Base-by-base conservation (phyloP, 140 eudicot genomes). In the Oenanthe javanica region DNA sequence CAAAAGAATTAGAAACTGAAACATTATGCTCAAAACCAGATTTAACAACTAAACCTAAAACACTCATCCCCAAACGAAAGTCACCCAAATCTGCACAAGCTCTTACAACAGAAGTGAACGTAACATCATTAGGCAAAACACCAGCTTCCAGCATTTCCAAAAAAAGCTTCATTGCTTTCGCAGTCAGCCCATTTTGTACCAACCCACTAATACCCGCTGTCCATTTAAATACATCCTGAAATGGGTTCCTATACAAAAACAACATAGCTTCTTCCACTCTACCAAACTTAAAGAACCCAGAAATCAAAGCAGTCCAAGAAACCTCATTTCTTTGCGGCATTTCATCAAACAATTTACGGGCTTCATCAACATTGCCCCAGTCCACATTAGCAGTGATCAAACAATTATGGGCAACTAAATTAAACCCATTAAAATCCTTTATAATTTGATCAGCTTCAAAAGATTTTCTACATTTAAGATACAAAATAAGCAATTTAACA, bases 281-380 rank as follows among this genome's bases (percentile, higher is more conserved):
- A 14, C 95, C 97, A 75, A 48, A 77, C 75, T 78, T 90, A 48
- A 88, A 75, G 25, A 89, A 87, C 76, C 97, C 93, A 8, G 93
- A 85, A 81, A 88, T 78, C 70, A 92, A 77, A 18, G 91, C 88
- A 31, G 95, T 92, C 97, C 97, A 92, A 47, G 97, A 88, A 49
- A 90, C 93, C 80, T 91, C 98, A 47, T 91, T 93, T 84, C 97
- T 82, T 16, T 87, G 86, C 72, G 98, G 95, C 98, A 93, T 88
- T 93, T 88, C 96, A 79, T 93, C 97, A 13, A 93, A 93, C 91
- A 90, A 12, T 49, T 76, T 84, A 51, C 90, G 87, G 7, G 93
- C 97, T 19, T 81, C 80, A 25, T 82, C 87, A 6, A 88, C 25
- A 57, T 83, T 79, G 14, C 93, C 95, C 83, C 79, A 64, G 7